Conservation (phyloP, 345 rosid species). For the Populus tremula region DNA sequence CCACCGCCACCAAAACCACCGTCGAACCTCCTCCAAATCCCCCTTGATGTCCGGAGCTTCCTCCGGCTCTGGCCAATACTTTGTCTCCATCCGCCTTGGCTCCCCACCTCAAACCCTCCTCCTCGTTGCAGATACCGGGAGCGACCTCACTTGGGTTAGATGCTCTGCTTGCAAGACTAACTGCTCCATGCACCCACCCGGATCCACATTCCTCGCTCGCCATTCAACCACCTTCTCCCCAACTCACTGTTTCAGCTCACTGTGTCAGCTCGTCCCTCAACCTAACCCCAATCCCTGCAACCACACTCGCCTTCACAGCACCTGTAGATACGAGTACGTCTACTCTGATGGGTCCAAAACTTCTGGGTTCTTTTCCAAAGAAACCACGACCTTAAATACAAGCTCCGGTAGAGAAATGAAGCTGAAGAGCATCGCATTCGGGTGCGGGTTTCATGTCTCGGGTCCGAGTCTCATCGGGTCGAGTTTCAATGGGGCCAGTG, state of each 20-base stretch:
- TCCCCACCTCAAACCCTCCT: constrained; percentile 72
- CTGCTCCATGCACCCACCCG: constrained; percentile 49
- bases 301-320: constrained; percentile 61
- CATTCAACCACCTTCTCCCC: constrained; percentile 72
- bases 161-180: constrained; percentile 67
- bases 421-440: constrained; percentile 51
- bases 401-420: constrained; percentile 42
- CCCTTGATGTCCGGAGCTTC: constrained; percentile 73
- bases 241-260: constrained; percentile 59
- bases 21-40: constrained; percentile 33
- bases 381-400: constrained; percentile 54
- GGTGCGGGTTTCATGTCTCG: constrained; percentile 73
- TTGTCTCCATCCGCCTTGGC: constrained; percentile 66
- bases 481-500: constrained; percentile 75
- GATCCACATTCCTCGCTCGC: constrained; percentile 69
- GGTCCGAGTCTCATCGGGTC: constrained; percentile 67
- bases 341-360: constrained; percentile 73
- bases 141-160: constrained; percentile 81
- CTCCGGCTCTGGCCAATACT: constrained; percentile 83
- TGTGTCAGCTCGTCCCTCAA: constrained; percentile 52
- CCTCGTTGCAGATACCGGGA: constrained; percentile 79
- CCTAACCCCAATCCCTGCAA: constrained; percentile 51
- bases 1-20: constrained; percentile 26
- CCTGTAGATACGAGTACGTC: constrained; percentile 69
- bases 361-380: constrained; percentile 63